A percentile compares a stretch with the other conserved stretches of the same genome.
These are phyloP conservation scores for Fusarium clavum DNA, from an alignment of 2,329 filamentous ascomycete species.

Conservation along the genomic window DNA sequence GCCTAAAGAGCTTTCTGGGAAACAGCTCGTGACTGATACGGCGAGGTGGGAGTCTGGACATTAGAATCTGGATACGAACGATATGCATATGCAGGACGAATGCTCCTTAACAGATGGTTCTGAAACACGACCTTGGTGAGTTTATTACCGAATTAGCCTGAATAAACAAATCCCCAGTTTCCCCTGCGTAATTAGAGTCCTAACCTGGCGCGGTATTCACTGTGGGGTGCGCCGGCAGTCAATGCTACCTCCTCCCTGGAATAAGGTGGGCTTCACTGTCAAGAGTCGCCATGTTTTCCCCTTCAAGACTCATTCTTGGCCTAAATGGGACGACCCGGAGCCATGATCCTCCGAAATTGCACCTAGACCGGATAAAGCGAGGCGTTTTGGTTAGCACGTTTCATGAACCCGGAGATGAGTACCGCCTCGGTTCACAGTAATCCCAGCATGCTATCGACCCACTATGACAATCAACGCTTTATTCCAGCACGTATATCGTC, in stretches of 20 bases:
- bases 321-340: conserved; percentile 21
- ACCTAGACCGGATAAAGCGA: conserved; percentile 28
- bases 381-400: conserved; percentile 8
- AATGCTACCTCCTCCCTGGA: conserved; percentile 17
- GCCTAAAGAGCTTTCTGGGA: not conserved
- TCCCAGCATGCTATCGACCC: conserved; percentile 14
- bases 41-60: not conserved
- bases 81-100: not conserved
- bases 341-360: conserved; percentile 33
- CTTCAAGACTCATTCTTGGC: conserved; percentile 8
- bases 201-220: conserved; percentile 2
- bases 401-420: conserved; percentile 31
- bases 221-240: conserved; percentile 19
- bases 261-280: not conserved
- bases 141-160: conserved; percentile 25
- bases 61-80: not conserved
- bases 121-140: conserved; percentile 19
- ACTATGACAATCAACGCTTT: conserved; percentile 4
- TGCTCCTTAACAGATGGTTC: not conserved
- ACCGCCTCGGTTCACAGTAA: not conserved
- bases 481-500: not conserved
- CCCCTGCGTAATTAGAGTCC: conserved; percentile 14
- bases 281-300: conserved; percentile 9
- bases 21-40: not conserved
- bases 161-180: conserved; percentile 10